Evolutionary conservation across 164 flowering plant genomes (phyloP).

Genomic region (Annona cherimola): DNA sequence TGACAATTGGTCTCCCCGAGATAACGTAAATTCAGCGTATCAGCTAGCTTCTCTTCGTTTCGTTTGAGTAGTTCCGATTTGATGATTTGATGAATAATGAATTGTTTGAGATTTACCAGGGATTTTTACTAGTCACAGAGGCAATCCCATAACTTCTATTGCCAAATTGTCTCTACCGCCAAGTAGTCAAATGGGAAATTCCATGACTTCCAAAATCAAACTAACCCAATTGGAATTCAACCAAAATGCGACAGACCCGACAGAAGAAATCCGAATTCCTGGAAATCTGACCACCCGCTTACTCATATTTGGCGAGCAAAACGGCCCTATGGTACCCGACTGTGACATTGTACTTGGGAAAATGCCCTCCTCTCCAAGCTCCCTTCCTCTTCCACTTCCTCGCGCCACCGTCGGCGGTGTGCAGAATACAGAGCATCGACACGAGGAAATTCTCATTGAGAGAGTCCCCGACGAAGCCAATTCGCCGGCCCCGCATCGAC

Average conservation of each 20-base stretch:
- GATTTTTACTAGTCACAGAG: too few species aligned
- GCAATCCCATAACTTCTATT: too few species aligned
- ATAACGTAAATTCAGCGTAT: too few species aligned
- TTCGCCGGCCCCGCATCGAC: conserved; percentile 55
- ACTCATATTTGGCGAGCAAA: conserved; percentile 83
- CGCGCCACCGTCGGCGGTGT: conserved; percentile 62
- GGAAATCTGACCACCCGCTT: conserved; percentile 19
- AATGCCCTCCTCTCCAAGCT: conserved; percentile 94
- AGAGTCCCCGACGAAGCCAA: conserved; percentile 92
- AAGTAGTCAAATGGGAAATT: neutral
- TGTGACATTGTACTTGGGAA: conserved; percentile 82
- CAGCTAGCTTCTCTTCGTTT: too few species aligned
- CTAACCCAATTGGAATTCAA: neutral
- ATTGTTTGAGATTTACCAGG: too few species aligned
- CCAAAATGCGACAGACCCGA: conserved; percentile 6
- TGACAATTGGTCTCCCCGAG: too few species aligned
- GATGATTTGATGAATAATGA: too few species aligned
- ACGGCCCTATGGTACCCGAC: conserved; percentile 96
- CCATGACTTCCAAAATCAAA: neutral
- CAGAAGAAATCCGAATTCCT: neutral
- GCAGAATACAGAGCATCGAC: conserved; percentile 62
- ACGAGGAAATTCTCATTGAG: conserved; percentile 87
- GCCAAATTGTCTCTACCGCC: too few species aligned
- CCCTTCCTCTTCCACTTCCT: conserved; percentile 93
- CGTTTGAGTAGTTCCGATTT: too few species aligned